Base-by-base conservation (phyloP, 2,329 filamentous ascomycete species). In the Domatiomyces catenatus region DNA sequence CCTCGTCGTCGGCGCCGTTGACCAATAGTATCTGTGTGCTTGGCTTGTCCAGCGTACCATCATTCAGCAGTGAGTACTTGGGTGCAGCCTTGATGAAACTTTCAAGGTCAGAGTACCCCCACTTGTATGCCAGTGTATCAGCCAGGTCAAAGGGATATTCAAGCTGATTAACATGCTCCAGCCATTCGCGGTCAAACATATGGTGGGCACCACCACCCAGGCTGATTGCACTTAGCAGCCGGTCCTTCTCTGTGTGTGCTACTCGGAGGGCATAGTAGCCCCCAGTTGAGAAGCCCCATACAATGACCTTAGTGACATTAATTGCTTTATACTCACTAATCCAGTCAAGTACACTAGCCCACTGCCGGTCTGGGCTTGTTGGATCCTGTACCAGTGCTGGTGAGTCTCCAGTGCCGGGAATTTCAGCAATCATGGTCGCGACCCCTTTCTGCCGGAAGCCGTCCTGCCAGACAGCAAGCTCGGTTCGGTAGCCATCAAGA, bases 331-430 rank as follows among this genome's bases (percentile, higher is more conserved):
- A 73, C 42, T 60, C 53, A 22, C 65, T 70, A 12, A 78, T 59
- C 75, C 75, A 79, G 56, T 75, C 73, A 44, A 79, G 69, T 24
- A 80, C 58, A 50, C 69, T 75, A 2, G 62, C 68, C 68, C 72
- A 79, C 22, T 75, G 67, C 0, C 76, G 68, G 53, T 80, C 77
- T 0, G 75, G 71, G 1, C 72, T 73, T 3, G 66, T 63, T 0
- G 81, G 75, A 60, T 85, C 81, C 1, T 71, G 68, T 42, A 76
- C 69, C 54, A 81, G 76, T 0, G 81, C 79, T 0, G 81, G 81
- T 50, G 75, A 83, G 62, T 85, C 81, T 4, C 79, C 81, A 1
- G 80, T 83, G 0, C 80, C 80, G 0, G 79, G 79, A 50, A 83
- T 81, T 63, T 84, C 81, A 8, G 73, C 72, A 24, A 82, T 74